Evolutionary conservation across 306 rosid genomes (phyloP), one percentile per base, ranked within the genome.

Genomic region (Geum urbanum): DNA sequence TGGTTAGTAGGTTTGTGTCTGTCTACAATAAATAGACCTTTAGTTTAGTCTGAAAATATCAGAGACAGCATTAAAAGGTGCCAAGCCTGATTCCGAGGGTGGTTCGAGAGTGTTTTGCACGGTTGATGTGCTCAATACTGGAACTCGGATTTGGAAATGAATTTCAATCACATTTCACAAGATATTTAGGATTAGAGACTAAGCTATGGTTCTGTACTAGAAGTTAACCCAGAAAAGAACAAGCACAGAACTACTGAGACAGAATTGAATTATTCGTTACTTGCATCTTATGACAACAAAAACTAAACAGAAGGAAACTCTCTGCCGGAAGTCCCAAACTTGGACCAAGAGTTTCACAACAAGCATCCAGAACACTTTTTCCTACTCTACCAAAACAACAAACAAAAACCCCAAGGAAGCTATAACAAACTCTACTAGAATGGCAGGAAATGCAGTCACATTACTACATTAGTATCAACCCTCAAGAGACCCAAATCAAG

Each of bases 401-500:
- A 54, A 11, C 41, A 12, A 56, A 43, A 75, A 71, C 54, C n/a
- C n/a, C n/a, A n/a, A n/a, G n/a, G n/a, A n/a, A n/a, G n/a, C n/a
- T n/a, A n/a, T n/a, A n/a, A 59, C 40, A 49, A 59, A 50, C 54
- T 56, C 61, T 47, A 47, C 15, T 35, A 61, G 68, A 20, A 47
- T 5, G n/a, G 19, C 43, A 27, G 10, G 62, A 11, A 43, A 43
- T 8, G 11, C 46, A 8, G 37, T 32, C 2, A 27, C 32, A 27
- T 27, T 27, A 1, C 2, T 27, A 27, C 32, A 27, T 27, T 27
- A 1, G 32, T 27, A 27, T 1, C 32, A 27, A 27, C 1, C 32
- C 32, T 27, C 32, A 27, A 27, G 32, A 27, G 4, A n/a, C 4
- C 63, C 7, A 41, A 49, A 79, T 85, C 74, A 90, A 52, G 82